Percentiles rank a stretch among this genome's conserved stretches.
These are phyloP conservation scores for Aspergillus eucalypticola DNA, from an alignment of 2,329 filamentous ascomycete genomes.

Conservation along the genomic window DNA sequence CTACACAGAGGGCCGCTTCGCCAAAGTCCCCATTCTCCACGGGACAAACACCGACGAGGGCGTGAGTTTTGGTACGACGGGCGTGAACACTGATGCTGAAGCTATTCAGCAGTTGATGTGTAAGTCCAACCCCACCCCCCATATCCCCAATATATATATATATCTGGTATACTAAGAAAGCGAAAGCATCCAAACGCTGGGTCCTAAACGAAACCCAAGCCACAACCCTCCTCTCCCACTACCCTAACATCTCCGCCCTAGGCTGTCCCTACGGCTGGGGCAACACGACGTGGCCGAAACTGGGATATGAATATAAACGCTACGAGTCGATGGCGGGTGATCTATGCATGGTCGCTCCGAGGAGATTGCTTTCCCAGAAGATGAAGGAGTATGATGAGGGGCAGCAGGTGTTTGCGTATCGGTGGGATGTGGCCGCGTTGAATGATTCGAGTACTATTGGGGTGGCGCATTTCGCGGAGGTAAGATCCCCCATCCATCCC, in stretches of 20 bases:
- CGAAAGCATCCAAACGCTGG: constrained; percentile 31
- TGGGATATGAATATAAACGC: constrained; percentile 32
- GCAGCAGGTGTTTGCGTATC: constrained; percentile 28
- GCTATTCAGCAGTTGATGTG: constrained; percentile 44
- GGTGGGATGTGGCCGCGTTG: constrained; percentile 33
- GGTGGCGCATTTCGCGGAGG: constrained; percentile 35
- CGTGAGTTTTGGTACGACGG: constrained; percentile 54
- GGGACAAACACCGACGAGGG: constrained; percentile 69
- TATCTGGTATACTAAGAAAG: constrained; percentile 1
- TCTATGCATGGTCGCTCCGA: constrained; percentile 30
- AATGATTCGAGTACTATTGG: constrained; percentile 30
- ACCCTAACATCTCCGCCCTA: constrained; percentile 52
- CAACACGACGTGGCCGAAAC: constrained; percentile 30
- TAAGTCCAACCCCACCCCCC: constrained; percentile 9
- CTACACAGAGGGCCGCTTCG: constrained; percentile 58
- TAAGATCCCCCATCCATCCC: constrained; percentile 6
- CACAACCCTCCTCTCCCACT: constrained; percentile 48
- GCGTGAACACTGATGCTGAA: constrained; percentile 56
- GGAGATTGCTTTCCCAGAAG: constrained; percentile 29
- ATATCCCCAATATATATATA: constrained; percentile 22
- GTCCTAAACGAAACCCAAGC: constrained; percentile 29
- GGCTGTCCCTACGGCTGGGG: constrained; percentile 50
- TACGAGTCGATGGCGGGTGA: constrained; percentile 35
- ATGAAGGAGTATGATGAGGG: constrained; percentile 22
- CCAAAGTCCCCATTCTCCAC: constrained; percentile 62